phyloP scores from a whole-genome alignment of 2,329 filamentous ascomycete genomes.

The Xylaria sp. region DNA sequence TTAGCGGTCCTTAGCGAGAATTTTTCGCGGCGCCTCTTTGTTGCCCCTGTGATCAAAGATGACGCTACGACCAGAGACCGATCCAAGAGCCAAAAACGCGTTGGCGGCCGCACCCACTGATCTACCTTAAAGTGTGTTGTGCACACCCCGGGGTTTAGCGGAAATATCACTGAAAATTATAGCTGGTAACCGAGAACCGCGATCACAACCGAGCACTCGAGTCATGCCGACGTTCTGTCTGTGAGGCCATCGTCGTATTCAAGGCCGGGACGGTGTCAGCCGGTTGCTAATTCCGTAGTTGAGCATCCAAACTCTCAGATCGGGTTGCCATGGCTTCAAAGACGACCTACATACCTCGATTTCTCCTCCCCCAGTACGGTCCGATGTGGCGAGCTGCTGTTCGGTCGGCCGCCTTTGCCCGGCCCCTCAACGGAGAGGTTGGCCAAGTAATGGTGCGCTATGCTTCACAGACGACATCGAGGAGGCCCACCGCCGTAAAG shows the following conservation, averaged over 20 bases:
- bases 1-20: conserved; percentile 15
- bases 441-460: conserved; percentile 50
- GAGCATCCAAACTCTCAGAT: background rate
- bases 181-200: conserved; percentile 12
- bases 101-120: conserved; percentile 4
- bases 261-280: background rate
- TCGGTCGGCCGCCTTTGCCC: conserved; percentile 46
- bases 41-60: conserved; percentile 19
- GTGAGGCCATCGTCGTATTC: conserved; percentile 26
- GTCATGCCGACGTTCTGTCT: conserved; percentile 22
- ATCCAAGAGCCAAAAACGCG: background rate
- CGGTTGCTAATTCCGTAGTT: background rate
- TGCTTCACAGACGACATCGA: conserved; percentile 48
- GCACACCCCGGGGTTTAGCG: conserved; percentile 4
- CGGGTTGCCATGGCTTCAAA: conserved; percentile 55
- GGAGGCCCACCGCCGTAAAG: conserved; percentile 47
- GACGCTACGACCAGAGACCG: conserved; percentile 12
- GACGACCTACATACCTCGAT: conserved; percentile 68
- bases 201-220: conserved; percentile 26
- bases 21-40: conserved; percentile 17
- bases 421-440: conserved; percentile 44
- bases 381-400: conserved; percentile 62
- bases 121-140: background rate
- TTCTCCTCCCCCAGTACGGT: conserved; percentile 72
- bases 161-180: conserved; percentile 13